phyloP scores from a whole-genome alignment of 2,329 filamentous ascomycete genomes.

The Xylaria sp. region DNA sequence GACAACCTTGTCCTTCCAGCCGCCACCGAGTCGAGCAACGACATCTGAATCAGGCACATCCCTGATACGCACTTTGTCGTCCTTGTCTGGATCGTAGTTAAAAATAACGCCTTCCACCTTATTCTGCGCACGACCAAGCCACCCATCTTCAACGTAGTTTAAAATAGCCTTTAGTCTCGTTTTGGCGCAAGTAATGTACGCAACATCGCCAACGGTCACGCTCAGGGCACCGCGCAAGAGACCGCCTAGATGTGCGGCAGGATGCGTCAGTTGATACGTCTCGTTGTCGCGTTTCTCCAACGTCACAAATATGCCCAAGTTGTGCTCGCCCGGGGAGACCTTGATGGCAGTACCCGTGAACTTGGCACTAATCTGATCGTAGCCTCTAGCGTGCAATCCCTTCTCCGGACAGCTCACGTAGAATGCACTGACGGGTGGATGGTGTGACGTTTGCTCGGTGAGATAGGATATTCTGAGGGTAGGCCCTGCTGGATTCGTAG shows the following conservation, averaged over 20 bases:
- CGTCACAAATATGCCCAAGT: constrained; percentile 91
- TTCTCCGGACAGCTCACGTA: constrained; percentile 89
- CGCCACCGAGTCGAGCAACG: constrained; percentile 73
- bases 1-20: constrained; percentile 70
- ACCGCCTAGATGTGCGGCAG: constrained; percentile 85
- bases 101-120: constrained; percentile 88
- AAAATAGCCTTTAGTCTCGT: constrained; percentile 88
- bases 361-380: constrained; percentile 94
- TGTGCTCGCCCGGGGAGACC: constrained; percentile 86
- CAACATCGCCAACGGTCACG: constrained; percentile 84
- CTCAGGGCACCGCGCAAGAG: constrained; percentile 81
- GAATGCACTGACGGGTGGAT: constrained; percentile 95
- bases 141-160: constrained; percentile 90
- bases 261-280: constrained; percentile 92
- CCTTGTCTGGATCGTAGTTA: constrained; percentile 80
- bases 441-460: constrained; percentile 96
- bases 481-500: constrained; percentile 38
- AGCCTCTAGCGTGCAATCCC: constrained; percentile 80
- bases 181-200: constrained; percentile 83
- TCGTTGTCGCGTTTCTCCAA: constrained; percentile 75
- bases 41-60: constrained; percentile 84
- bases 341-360: constrained; percentile 95
- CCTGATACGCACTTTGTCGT: constrained; percentile 71
- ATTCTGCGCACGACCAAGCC: constrained; percentile 87
- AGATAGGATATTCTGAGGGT: constrained; percentile 82